Evolutionary conservation across 208 protist genomes (phyloP), one percentile per base, ranked within the genome.

Genomic region (Wallacemonas sp.): DNA sequence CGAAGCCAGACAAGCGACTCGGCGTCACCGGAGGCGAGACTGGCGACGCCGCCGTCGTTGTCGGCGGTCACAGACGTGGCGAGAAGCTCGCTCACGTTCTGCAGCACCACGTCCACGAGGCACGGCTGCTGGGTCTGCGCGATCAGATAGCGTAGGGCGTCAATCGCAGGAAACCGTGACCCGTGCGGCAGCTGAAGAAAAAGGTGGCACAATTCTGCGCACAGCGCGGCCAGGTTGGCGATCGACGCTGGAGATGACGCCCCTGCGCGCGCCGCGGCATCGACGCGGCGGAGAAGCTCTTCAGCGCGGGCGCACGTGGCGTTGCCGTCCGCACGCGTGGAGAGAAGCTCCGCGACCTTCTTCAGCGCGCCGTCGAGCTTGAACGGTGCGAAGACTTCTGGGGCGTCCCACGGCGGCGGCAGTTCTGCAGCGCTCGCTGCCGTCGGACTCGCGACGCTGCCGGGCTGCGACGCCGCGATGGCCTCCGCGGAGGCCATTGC

Each of bases 151-250:
- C 76, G 76, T 47, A 81, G 61, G 1, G 70, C 62, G 24, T 81
- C 76, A 1, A 61, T 54, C n/a, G 67, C 71, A 3, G 76, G 76
- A 38, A 81, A 81, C 33, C 76, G 76, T 17, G 47, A 65, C 9
- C 76, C 76, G 2, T 33, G 52, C 2, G 76, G 76, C 6, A 77
- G 57, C 3, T 43, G 70, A 1, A 24, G 1, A 56, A 71, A 68
- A 19, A 77, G 48, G 29, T 49, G 36, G n/a, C 49, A 38, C 14
- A 78, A 52, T 11, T 9, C 39, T 5, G 57, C n/a, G 58, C 62
- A 70, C 19, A 61, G n/a, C 39, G 19, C 49, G 8, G 57, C 52
- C 29, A 43, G 36, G 11, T 16, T 70, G 41, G 12, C 32, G 32
- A 58, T 16, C 23, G 52, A 12, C 6, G 48, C 24, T 33, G 24